Base-by-base conservation (phyloP, 768 basidiomycete genomes). In the Suillus clintonianus region DNA sequence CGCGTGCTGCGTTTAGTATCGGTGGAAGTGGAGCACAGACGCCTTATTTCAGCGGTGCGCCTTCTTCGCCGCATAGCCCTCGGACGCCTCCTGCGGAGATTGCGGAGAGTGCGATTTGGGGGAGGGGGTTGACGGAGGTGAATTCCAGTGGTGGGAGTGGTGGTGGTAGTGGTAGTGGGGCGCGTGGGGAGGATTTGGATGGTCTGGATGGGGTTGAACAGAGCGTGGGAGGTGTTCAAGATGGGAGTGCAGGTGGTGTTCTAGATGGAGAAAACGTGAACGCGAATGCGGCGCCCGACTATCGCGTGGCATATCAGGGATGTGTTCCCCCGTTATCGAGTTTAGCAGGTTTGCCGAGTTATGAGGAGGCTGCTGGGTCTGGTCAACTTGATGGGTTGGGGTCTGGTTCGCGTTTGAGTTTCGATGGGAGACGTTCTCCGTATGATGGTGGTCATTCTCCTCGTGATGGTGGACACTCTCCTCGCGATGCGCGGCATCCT, bases 261-360 rank as follows among this genome's bases (percentile, higher is more conserved):
- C 51, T 53, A 13, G 32, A 34, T 32, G 51, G 30, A 1, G 51
- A 53, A 19, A 30, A 30, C 19, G 30, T 34, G 3, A 5, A 41
- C 14, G 17, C 39, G 17, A 41, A 57, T 30, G 39, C 56, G 19
- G 37, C 56, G 19, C 97, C 97, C 1, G 87, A 92, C 67, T 99
- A 99, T 75, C 83, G 83, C 22, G 83, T 92, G 53, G 94, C 96
- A 3, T 87, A 89, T 65, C 81, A 90, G 15, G 95, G 95, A 7
- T 97, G 95, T 6, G 89, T 96, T n/a, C 88, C 91, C 11, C 95
- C 97, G 17, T 75, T 95, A 70, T 83, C 83, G 69, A 89, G 90
- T 69, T 82, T 89, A 80, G 81, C 79, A 32, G 94, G 91, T 7
- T 72, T 97, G 68, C 96, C 96, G 54, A 91, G 88, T 43, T 99